These are phyloP conservation scores for Monosporascus sp. DNA, from an alignment of 2,329 filamentous ascomycete species.

Conservation along the genomic window DNA sequence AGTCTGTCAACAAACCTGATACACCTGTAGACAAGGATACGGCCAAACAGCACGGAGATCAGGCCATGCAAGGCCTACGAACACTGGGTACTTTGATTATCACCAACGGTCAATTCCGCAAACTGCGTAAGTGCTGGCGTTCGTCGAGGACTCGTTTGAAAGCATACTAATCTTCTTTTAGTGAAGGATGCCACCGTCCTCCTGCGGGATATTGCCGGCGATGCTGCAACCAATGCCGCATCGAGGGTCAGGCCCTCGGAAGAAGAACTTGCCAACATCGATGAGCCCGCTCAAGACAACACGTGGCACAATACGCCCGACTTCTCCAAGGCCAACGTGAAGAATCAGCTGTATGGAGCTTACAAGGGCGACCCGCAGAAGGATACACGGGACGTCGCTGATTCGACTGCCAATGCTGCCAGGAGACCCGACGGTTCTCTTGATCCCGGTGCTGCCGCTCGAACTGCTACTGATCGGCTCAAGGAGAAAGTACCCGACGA, in stretches of 20 bases:
- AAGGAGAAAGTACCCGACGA: constrained; percentile 64
- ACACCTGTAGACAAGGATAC: constrained; percentile 70
- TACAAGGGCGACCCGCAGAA: constrained; percentile 51
- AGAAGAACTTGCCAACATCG: constrained; percentile 71
- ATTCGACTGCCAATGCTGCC: constrained; percentile 41
- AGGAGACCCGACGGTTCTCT: constrained; percentile 21
- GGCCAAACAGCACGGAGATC: constrained; percentile 76
- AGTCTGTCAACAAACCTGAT: constrained; percentile 55
- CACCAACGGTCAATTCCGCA: constrained; percentile 94
- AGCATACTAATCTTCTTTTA: constrained; percentile 15
- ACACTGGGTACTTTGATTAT: constrained; percentile 86
- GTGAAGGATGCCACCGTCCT: constrained; percentile 77
- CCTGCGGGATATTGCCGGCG: constrained; percentile 84
- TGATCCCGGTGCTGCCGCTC: constrained; percentile 24
- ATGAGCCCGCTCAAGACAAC: constrained; percentile 82
- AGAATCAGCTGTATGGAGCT: constrained; percentile 60
- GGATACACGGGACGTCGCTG: constrained; percentile 57
- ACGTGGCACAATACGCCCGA: constrained; percentile 88
- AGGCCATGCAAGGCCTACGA: constrained; percentile 78
- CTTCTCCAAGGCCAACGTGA: constrained; percentile 64
- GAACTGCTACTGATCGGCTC: constrained; percentile 42
- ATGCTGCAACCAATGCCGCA: constrained; percentile 78
- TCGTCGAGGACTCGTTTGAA: not conserved
- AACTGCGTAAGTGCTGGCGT: constrained; percentile 61
- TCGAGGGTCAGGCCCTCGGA: constrained; percentile 70